Percentiles rank a stretch among this genome's conserved stretches.
Evolutionary conservation across 352 stramenopile genomes (phyloP).

Genomic region (Phytophthora multivora): DNA sequence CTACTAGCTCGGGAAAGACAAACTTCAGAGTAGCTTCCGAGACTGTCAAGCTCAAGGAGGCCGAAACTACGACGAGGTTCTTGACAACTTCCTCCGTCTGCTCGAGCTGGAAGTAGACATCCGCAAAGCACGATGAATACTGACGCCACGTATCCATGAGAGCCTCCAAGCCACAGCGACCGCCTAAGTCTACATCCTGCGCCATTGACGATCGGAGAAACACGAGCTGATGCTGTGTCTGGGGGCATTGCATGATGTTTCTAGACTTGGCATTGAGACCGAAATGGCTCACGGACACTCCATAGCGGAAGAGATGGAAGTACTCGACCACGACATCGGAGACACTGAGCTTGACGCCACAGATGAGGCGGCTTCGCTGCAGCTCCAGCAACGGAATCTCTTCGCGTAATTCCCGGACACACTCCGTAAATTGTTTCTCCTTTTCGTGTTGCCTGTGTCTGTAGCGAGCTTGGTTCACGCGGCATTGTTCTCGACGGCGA

Average conservation of each 20-base stretch:
- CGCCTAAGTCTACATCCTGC: constrained; percentile 16
- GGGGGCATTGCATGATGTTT: neutral
- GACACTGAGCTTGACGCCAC: neutral
- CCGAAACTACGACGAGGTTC: constrained; percentile 8
- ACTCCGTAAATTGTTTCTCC: neutral
- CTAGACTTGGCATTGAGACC: neutral
- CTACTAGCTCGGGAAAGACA: neutral
- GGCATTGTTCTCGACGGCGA: neutral
- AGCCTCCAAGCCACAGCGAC: constrained; percentile 9
- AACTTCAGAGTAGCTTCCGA: neutral
- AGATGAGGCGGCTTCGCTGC: neutral
- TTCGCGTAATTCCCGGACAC: neutral
- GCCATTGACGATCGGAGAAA: constrained; percentile 28
- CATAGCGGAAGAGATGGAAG: neutral
- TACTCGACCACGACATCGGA: neutral
- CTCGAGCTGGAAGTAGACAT: constrained; percentile 17
- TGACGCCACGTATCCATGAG: constrained; percentile 11
- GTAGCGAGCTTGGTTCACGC: neutral
- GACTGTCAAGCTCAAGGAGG: neutral
- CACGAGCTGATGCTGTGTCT: constrained; percentile 12
- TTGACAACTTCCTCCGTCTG: neutral
- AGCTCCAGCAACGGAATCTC: neutral
- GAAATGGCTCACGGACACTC: neutral
- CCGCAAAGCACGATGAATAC: constrained; percentile 21
- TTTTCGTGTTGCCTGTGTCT: neutral